Evolutionary conservation across 75 land plant genomes (phyloP).

Genomic region (Sequoiadendron giganteum): DNA sequence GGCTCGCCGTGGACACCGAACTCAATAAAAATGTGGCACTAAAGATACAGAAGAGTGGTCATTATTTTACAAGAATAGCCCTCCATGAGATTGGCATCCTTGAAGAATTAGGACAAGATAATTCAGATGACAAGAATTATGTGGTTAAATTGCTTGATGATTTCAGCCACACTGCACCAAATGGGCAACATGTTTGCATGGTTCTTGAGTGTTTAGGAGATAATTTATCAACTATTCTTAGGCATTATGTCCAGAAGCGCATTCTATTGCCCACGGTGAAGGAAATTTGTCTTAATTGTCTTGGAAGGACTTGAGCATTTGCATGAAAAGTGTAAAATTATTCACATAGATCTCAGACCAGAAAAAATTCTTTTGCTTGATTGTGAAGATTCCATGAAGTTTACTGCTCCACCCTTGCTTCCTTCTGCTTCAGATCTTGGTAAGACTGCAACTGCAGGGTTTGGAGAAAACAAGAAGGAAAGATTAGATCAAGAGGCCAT

Average conservation of each 20-base stretch:
- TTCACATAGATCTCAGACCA: conserved; percentile 95
- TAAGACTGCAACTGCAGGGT: not conserved
- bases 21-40: conserved; percentile 69
- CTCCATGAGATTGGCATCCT: conserved; percentile 87
- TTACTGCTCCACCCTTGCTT: conserved; percentile 44
- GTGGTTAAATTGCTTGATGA: conserved; percentile 87
- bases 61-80: conserved; percentile 81
- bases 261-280: conserved; percentile 74
- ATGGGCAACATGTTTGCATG: conserved; percentile 94
- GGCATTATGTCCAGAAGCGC: conserved; percentile 68
- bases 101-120: conserved; percentile 66
- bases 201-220: conserved; percentile 92
- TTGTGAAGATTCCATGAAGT: conserved; percentile 48
- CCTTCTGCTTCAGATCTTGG: conserved; percentile 14
- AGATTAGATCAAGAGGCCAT: not conserved
- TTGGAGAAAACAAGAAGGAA: not conserved
- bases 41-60: conserved; percentile 92
- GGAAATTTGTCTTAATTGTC: conserved; percentile 60
- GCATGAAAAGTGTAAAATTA: conserved; percentile 77
- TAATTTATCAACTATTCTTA: conserved; percentile 77
- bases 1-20: conserved; percentile 75
- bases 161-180: conserved; percentile 82
- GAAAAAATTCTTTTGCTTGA: conserved; percentile 80
- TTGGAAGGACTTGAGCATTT: conserved; percentile 79
- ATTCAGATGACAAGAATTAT: conserved; percentile 59